Percentiles rank a stretch among this genome's conserved stretches.
Conservation (phyloP, 441 rosid genomes). For the Pelargonium citronellum region DNA sequence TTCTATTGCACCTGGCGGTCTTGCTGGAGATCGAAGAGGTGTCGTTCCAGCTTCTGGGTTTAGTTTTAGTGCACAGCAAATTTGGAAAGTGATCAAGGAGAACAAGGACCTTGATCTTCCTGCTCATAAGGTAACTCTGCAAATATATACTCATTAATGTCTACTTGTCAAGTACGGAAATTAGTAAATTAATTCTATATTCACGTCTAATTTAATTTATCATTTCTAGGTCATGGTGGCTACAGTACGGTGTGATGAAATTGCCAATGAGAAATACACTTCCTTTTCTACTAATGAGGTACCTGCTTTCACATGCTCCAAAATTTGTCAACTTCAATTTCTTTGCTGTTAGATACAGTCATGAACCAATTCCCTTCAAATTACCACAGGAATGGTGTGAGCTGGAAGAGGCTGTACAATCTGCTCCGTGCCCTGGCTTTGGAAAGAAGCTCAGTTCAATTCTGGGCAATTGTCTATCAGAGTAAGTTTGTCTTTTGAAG, state of each 20-base stretch:
- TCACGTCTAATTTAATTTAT: constrained; percentile 13
- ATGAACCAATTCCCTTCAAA: constrained; percentile 13
- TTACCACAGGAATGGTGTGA: constrained; percentile 61
- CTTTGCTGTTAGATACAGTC: constrained; percentile 4
- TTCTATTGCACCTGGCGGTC: constrained; percentile 98
- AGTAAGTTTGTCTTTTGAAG: constrained; percentile 39
- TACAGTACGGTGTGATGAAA: constrained; percentile 98
- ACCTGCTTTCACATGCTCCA: neutral
- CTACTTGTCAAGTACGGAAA: constrained; percentile 2
- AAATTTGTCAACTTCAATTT: neutral
- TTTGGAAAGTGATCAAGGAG: constrained; percentile 96
- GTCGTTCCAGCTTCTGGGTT: constrained; percentile 98
- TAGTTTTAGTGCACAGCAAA: constrained; percentile 84
- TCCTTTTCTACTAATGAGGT: constrained; percentile 70
- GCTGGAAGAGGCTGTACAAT: constrained; percentile 69
- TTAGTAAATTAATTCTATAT: neutral
- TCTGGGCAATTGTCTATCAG: constrained; percentile 50
- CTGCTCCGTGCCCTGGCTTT: constrained; percentile 66
- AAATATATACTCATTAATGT: constrained; percentile 5
- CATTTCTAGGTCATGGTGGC: constrained; percentile 93
- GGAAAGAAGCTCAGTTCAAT: constrained; percentile 79
- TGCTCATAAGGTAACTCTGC: constrained; percentile 83
- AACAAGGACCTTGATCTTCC: constrained; percentile 99
- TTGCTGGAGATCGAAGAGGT: constrained; percentile 98
- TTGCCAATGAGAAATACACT: constrained; percentile 71